These are phyloP conservation scores for Selaginella tamariscina DNA, from an alignment of 75 land plant species.

Conservation along the genomic window DNA sequence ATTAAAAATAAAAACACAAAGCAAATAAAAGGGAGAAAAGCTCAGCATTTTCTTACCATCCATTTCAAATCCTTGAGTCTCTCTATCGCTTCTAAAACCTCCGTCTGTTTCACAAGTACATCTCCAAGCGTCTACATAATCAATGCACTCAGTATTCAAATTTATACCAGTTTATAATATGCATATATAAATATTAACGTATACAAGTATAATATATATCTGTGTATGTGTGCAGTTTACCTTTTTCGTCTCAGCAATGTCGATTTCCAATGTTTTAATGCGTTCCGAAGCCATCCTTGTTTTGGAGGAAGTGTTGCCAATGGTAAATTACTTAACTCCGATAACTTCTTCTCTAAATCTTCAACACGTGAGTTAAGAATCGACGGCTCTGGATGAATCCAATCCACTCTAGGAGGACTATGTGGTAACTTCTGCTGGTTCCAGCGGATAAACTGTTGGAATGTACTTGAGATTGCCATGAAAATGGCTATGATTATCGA, in stretches of 20 bases:
- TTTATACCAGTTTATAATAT: background rate
- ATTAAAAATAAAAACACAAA: too few relatives aligned
- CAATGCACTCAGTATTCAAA: background rate
- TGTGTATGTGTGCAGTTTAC: too few relatives aligned
- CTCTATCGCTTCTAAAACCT: background rate
- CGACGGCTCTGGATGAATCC: background rate
- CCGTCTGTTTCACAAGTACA: background rate
- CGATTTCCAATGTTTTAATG: background rate
- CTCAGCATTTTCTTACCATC: background rate
- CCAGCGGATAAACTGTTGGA: background rate
- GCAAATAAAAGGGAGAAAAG: too few relatives aligned
- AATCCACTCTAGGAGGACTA: background rate
- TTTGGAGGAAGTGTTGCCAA: constrained; percentile 1
- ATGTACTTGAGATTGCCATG: background rate
- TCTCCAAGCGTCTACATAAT: background rate
- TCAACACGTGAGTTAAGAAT: background rate
- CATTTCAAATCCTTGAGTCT: background rate
- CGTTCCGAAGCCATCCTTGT: background rate
- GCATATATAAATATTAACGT: too few relatives aligned
- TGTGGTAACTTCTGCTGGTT: background rate
- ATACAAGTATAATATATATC: too few relatives aligned
- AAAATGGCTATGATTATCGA: too few relatives aligned
- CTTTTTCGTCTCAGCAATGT: background rate
- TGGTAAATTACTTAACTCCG: background rate
- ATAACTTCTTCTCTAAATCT: background rate